These are phyloP conservation scores for Suillus ampliporus DNA, from an alignment of 768 basidiomycete species.

Conservation along the genomic window DNA sequence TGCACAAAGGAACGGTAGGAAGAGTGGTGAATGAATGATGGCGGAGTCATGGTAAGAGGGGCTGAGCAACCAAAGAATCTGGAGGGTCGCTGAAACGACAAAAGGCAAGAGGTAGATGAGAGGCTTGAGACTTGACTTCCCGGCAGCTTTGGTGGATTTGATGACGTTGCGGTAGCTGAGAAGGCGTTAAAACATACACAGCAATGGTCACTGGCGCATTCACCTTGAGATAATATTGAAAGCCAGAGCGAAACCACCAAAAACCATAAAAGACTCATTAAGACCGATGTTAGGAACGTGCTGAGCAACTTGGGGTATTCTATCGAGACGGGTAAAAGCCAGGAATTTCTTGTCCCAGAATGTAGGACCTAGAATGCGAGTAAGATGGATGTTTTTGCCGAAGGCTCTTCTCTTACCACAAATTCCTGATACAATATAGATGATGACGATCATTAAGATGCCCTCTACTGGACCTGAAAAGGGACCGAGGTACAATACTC, in stretches of 20 bases:
- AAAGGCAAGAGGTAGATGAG: constrained; percentile 84
- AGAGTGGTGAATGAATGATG: constrained; percentile 77
- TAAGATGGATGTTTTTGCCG: background rate
- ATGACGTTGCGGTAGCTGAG: constrained; percentile 83
- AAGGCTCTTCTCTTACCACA: constrained; percentile 52
- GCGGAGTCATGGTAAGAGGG: constrained; percentile 62
- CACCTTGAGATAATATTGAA: constrained; percentile 84
- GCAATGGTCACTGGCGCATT: background rate
- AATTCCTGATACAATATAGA: constrained; percentile 81
- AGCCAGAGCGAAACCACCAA: constrained; percentile 68
- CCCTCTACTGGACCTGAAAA: constrained; percentile 98
- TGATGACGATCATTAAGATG: constrained; percentile 80
- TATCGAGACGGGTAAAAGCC: constrained; percentile 59
- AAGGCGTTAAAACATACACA: constrained; percentile 10
- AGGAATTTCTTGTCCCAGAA: constrained; percentile 83
- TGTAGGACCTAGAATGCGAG: constrained; percentile 57
- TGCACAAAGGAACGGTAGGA: constrained; percentile 87
- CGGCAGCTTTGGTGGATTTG: constrained; percentile 50
- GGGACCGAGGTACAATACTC: constrained; percentile 87
- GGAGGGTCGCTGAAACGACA: constrained; percentile 67
- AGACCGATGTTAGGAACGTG: constrained; percentile 70
- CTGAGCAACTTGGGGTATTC: constrained; percentile 50
- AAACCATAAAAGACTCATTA: constrained; percentile 89
- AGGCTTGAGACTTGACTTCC: constrained; percentile 55
- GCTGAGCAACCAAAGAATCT: constrained; percentile 82